Base-by-base conservation (phyloP, 192 early-diverging fungal species). In the Helicostylum pulchrum region DNA sequence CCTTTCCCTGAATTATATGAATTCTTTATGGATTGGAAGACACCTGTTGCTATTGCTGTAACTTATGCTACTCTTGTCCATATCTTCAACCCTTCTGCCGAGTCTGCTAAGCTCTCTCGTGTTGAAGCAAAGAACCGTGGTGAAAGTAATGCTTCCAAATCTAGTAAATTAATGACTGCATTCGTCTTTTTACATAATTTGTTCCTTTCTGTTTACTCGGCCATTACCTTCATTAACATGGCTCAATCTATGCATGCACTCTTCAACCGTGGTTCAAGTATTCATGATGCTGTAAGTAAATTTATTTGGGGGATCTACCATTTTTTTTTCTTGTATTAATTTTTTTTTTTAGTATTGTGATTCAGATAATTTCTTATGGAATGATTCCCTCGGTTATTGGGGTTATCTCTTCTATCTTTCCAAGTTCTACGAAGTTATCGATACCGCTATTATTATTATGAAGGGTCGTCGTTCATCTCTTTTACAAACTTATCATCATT, bases 351-450 rank as follows among this genome's bases (percentile, higher is more conserved):
- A 85, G 83, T 85, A 77, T 51, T 90, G 88, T 61, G 88, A 93
- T 60, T 64, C 72, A 9, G 84, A 87, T 62, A 61, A 74, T n/a
- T 75, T 69, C 17, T 68, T 91, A 36, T 90, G 88, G 88, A 83
- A 88, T 63, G 73, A 81, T 70, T 78, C 78, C 54, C 83, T 92
- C 64, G 88, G 82, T 65, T 90, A 92, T 78, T 92, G 88, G 81
- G 86, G 88, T 45, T 94, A 90, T 54, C 61, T 91, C 62, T 94
- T 94, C 73, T 94, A 94, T 77, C 84, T 94, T 19, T 90, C 87
- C 77, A 92, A 92, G 75, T 90, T 85, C 73, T 94, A 93, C 77
- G 93, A 94, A 72, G 81, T 94, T 34, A 80, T 94, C 52, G 93
- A 94, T 66, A 94, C 93, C 53, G 83, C 87, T 70, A 93, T 94